Base-by-base conservation (phyloP, 352 stramenopile genomes). In the Phytophthora hybrid region DNA sequence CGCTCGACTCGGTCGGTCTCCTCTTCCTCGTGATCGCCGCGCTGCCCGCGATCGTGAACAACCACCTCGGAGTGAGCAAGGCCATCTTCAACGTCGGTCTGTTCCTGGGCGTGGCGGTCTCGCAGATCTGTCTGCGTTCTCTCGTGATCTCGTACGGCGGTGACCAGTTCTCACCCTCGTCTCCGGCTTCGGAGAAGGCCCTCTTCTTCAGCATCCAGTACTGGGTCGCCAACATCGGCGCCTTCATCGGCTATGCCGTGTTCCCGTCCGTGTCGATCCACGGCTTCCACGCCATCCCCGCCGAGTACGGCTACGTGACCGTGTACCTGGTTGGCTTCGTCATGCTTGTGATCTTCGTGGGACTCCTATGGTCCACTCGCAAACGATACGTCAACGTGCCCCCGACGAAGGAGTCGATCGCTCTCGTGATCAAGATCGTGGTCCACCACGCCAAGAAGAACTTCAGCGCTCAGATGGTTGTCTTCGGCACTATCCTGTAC, bases 171-270 rank as follows among this genome's bases (percentile, higher is more conserved):
- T 57, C 51, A 0, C 51, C 51, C 4, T 10, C 10, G n/a, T 10
- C 51, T n/a, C 51, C 51, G 5, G 11, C 51, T 2, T 57, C 51
- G 4, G 21, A 57, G 51, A 57, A 57, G 23, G 51, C 51, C 51
- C 51, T 57, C 11, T 57, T 57, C 51, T 57, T 57, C 51, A 57
- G 51, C 13, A 57, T 57, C n/a, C 51, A 57, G 23, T 57, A 57
- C 51, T 57, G 51, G 51, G 51, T 57, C 4, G 51, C 51, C 51
- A 57, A 57, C 23, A 57, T 57, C 23, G 51, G 51, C n/a, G 51
- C 51, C 21, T 57, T 57, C 51, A 57, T 57, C 23, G 51, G 51
- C 13, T 57, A 57, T 10, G 51, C 51, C 10, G 51, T 57, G 11
- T 57, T 57, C 51, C 51, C 51, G 51, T 57, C 51, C 51, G 51